Conservation (phyloP, 176 grass and related monocot genomes). For the Panicum miliaceum region DNA sequence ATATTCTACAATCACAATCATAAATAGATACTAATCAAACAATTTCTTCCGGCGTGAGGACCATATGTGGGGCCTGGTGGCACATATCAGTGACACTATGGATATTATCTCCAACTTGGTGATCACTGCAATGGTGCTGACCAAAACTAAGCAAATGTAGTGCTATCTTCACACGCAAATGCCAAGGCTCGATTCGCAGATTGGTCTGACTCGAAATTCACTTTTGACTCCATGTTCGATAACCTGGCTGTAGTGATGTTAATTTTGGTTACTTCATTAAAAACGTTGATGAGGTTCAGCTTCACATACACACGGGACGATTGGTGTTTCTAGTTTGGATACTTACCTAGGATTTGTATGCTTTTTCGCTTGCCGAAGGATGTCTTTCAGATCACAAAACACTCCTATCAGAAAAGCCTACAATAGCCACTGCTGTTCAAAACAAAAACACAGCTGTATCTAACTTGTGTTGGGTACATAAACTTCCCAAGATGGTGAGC, state of each 20-base stretch:
- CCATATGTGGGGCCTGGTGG: not conserved
- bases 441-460: not conserved
- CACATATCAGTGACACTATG: not conserved
- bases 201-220: too few species aligned
- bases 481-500: constrained; percentile 1
- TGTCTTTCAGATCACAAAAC: constrained; percentile 10
- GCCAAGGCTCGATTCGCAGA: not conserved
- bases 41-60: not conserved
- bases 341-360: not conserved
- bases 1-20: not conserved
- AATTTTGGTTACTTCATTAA: not conserved
- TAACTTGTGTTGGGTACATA: not conserved
- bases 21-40: not conserved
- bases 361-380: not conserved
- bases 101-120: not conserved
- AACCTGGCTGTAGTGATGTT: too few species aligned
- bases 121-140: not conserved
- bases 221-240: too few species aligned
- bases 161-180: not conserved
- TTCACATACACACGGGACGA: not conserved
- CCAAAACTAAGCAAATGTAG: not conserved
- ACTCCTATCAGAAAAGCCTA: not conserved
- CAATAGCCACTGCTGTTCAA: not conserved
- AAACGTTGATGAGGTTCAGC: not conserved
- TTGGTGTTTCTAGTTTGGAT: constrained; percentile 11